These are phyloP conservation scores for Macrolepiota fuliginosa DNA, from an alignment of 768 basidiomycete species.

Conservation along the genomic window DNA sequence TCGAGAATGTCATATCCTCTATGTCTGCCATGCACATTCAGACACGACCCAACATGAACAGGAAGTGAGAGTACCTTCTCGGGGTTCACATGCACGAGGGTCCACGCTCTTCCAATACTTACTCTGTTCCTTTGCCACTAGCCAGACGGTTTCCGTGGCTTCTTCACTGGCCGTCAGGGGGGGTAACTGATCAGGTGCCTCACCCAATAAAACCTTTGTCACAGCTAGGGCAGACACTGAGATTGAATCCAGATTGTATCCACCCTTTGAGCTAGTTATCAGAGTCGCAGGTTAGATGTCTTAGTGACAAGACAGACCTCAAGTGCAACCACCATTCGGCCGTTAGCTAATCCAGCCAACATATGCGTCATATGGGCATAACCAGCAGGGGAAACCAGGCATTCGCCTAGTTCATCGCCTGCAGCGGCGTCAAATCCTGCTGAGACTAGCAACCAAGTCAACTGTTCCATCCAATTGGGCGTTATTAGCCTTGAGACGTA, in stretches of 20 bases:
- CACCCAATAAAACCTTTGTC: conserved; percentile 83
- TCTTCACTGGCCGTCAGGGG: conserved; percentile 73
- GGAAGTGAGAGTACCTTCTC: conserved; percentile 51
- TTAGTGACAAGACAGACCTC: conserved; percentile 60
- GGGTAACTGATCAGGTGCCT: conserved; percentile 73
- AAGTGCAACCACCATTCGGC: conserved; percentile 87
- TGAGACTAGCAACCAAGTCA: conserved; percentile 60
- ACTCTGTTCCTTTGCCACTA: conserved; percentile 84
- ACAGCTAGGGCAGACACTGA: conserved; percentile 87
- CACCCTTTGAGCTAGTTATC: conserved; percentile 59
- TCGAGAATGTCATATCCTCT: conserved; percentile 59
- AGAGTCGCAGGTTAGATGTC: neutral
- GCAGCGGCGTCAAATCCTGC: conserved; percentile 97
- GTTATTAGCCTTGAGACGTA: conserved; percentile 36
- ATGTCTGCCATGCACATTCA: conserved; percentile 40
- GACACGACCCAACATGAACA: neutral
- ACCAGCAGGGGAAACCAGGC: conserved; percentile 85
- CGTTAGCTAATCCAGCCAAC: conserved; percentile 84
- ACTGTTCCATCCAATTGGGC: neutral
- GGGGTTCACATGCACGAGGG: conserved; percentile 78
- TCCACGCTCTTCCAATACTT: conserved; percentile 90
- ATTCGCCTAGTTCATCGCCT: conserved; percentile 91
- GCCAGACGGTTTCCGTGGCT: conserved; percentile 87
- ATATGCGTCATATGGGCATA: conserved; percentile 99
- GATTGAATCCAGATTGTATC: conserved; percentile 90